Conservation (phyloP, 306 rosid genomes). For the Cicer yamashitae region DNA sequence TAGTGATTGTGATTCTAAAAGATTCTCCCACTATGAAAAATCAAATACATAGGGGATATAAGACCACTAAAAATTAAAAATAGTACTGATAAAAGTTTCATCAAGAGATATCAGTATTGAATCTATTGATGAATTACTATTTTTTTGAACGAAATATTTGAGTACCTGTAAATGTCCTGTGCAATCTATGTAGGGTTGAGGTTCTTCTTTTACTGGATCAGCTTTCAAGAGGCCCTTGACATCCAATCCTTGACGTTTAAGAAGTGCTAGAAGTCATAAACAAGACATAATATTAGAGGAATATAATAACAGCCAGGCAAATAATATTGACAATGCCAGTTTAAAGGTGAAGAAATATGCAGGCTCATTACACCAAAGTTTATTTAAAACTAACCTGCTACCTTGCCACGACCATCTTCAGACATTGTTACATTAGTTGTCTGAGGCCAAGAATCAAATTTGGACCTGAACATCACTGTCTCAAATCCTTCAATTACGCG, state of each 20-base stretch:
- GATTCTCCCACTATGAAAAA: constrained; percentile 29
- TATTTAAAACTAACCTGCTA: constrained; percentile 82
- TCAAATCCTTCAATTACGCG: constrained; percentile 97
- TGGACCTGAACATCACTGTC: constrained; percentile 87
- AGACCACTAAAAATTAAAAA: constrained; percentile 18
- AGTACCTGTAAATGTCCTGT: constrained; percentile 93
- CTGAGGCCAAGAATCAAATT: constrained; percentile 91
- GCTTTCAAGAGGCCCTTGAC: constrained; percentile 96
- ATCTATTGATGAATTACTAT: not conserved
- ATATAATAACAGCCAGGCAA: not conserved
- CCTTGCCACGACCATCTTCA: constrained; percentile 99
- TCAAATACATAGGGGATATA: constrained; percentile 19
- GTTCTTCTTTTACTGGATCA: constrained; percentile 94
- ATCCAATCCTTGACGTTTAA: constrained; percentile 95
- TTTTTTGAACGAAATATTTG: constrained; percentile 34
- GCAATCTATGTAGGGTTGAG: constrained; percentile 90
- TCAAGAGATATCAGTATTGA: constrained; percentile 33
- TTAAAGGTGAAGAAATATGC: constrained; percentile 34
- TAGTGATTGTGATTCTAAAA: constrained; percentile 17
- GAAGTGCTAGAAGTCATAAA: constrained; percentile 72
- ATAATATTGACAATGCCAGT: constrained; percentile 20
- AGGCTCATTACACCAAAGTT: constrained; percentile 39
- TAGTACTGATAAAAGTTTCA: constrained; percentile 25
- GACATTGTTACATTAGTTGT: constrained; percentile 61
- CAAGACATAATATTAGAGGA: constrained; percentile 37